Conservation (phyloP, 2,329 filamentous ascomycete genomes). For the Fusarium decemcellulare region DNA sequence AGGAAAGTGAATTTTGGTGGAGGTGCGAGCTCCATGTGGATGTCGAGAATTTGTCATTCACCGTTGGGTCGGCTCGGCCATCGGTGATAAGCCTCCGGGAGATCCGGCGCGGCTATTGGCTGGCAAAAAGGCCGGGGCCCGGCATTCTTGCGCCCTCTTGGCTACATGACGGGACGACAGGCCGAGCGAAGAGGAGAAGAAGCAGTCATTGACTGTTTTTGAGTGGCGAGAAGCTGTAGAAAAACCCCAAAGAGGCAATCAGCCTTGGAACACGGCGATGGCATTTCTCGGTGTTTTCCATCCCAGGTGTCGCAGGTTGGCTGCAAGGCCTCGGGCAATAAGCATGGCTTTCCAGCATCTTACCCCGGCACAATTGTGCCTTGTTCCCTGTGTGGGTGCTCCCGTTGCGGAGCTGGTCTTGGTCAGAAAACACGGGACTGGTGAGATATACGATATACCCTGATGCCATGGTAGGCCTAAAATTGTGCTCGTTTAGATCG, state of each 20-base stretch:
- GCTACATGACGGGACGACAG: slow-evolving; percentile 25
- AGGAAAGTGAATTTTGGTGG: slow-evolving; percentile 41
- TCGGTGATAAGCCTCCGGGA: slow-evolving; percentile 53
- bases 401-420: slow-evolving; percentile 7
- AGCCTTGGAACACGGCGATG: background rate
- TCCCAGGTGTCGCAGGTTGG: background rate
- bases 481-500: too few species aligned
- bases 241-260: background rate
- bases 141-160: slow-evolving; percentile 29
- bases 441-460: too few species aligned
- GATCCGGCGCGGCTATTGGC: slow-evolving; percentile 50
- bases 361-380: slow-evolving; percentile 10
- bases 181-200: slow-evolving; percentile 21
- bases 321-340: background rate
- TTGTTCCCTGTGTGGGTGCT: slow-evolving; percentile 21
- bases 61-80: slow-evolving; percentile 52
- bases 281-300: background rate
- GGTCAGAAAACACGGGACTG: too few species aligned
- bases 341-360: background rate
- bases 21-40: slow-evolving; percentile 41
- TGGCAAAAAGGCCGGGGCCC: slow-evolving; percentile 30
- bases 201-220: slow-evolving; percentile 22
- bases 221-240: slow-evolving; percentile 23
- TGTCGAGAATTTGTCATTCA: slow-evolving; percentile 54
- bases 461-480: too few species aligned